A percentile compares a stretch with the other conserved stretches of the same genome.
phyloP scores from a whole-genome alignment of 495 filamentous ascomycete species.

The Aspergillus steynii region DNA sequence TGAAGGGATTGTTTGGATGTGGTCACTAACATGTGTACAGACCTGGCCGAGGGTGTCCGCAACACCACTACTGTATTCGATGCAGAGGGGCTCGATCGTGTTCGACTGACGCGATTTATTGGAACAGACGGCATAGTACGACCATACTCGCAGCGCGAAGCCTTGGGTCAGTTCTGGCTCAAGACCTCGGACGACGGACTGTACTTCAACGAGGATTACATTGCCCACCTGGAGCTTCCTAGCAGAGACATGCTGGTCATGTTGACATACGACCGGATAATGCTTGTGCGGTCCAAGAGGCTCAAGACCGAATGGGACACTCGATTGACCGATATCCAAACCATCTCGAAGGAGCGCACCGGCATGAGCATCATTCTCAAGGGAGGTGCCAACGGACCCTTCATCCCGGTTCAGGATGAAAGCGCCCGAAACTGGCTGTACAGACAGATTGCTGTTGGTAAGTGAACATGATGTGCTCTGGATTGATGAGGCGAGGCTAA shows the following conservation, averaged over 20 bases:
- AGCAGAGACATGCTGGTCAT: constrained; percentile 91
- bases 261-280: constrained; percentile 88
- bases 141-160: constrained; percentile 93
- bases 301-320: constrained; percentile 93
- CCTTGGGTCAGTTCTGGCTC: constrained; percentile 96
- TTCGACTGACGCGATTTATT: constrained; percentile 88
- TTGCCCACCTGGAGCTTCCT: constrained; percentile 90
- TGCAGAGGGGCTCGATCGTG: constrained; percentile 87
- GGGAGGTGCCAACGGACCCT: constrained; percentile 89
- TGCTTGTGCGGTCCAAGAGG: constrained; percentile 83
- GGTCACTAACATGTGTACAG: constrained; percentile 33
- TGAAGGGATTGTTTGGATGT: not conserved
- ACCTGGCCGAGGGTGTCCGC: constrained; percentile 92
- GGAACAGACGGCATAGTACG: constrained; percentile 90
- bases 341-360: constrained; percentile 93
- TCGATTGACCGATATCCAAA: constrained; percentile 92
- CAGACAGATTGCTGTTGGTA: constrained; percentile 62
- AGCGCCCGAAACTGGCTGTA: constrained; percentile 86
- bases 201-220: constrained; percentile 96
- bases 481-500: constrained; percentile 15
- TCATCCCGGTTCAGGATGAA: constrained; percentile 91
- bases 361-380: constrained; percentile 86
- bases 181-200: constrained; percentile 96
- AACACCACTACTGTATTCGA: constrained; percentile 99
- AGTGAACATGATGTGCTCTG: constrained; percentile 16